phyloP scores from a whole-genome alignment of 2,329 filamentous ascomycete species.

The Xylaria polymorpha region DNA sequence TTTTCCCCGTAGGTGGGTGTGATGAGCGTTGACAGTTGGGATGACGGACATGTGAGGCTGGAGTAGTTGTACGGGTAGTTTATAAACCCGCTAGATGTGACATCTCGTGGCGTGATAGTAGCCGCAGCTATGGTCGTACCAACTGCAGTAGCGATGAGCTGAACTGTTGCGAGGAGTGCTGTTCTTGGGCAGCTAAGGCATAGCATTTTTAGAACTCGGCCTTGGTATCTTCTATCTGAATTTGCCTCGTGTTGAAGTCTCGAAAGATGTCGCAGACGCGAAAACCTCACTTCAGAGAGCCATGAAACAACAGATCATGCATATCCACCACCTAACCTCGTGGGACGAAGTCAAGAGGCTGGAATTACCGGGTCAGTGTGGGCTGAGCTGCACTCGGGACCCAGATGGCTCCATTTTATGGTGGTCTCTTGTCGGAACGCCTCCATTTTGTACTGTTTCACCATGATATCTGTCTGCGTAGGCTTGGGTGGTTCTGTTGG shows the following conservation, averaged over 20 bases:
- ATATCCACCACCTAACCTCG: neutral
- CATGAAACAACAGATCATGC: neutral
- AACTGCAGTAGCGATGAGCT: neutral
- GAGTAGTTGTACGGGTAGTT: constrained; percentile 31
- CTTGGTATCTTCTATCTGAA: neutral
- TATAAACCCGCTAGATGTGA: neutral
- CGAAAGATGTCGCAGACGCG: neutral
- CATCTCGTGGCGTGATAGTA: constrained; percentile 5
- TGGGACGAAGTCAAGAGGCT: neutral
- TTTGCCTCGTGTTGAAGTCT: neutral
- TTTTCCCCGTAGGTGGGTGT: constrained; percentile 42
- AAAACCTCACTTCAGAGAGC: neutral
- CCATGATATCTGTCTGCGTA: neutral
- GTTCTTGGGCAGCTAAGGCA: neutral
- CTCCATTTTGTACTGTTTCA: neutral
- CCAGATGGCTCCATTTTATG: neutral
- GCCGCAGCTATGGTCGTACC: neutral
- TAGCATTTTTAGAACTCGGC: neutral
- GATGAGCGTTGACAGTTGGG: constrained; percentile 14
- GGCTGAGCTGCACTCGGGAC: neutral
- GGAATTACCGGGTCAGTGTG: neutral
- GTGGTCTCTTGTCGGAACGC: neutral
- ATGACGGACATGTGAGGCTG: constrained; percentile 28
- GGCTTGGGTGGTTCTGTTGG: neutral
- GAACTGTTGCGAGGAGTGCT: constrained; percentile 12